Evolutionary conservation across 225 moss, liverwort and hornwort species (phyloP).

Genomic region (Sphagnum tenellum): DNA sequence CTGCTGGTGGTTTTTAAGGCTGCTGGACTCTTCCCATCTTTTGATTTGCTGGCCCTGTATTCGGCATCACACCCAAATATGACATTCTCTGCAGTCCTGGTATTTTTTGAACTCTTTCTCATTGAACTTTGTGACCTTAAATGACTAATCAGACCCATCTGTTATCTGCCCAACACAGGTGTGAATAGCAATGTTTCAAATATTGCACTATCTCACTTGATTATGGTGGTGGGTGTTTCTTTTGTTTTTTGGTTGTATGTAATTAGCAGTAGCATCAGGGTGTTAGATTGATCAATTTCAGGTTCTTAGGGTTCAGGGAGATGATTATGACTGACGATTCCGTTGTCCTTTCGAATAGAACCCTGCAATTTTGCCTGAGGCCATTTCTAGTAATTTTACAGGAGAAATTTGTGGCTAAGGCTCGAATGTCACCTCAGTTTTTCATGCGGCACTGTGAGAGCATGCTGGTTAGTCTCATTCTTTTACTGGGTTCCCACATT

Average conservation of each 20-base stretch:
- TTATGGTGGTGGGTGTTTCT: no score
- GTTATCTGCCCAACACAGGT: no score
- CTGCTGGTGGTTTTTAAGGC: conserved; percentile 7
- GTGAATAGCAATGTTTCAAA: no score
- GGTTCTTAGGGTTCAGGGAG: neutral
- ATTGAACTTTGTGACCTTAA: no score
- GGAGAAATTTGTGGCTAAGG: conserved; percentile 22
- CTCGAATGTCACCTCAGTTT: conserved; percentile 23
- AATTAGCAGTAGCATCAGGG: neutral
- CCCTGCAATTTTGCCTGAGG: no score
- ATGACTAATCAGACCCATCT: no score
- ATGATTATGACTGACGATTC: neutral
- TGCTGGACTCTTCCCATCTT: conserved; percentile 28
- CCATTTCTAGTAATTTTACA: neutral
- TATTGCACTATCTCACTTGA: no score
- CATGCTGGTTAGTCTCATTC: conserved; percentile 14
- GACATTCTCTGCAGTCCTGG: conserved; percentile 24
- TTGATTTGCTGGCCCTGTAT: conserved; percentile 26
- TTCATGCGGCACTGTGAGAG: conserved; percentile 29
- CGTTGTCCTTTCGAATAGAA: no score
- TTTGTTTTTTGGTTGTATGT: no score
- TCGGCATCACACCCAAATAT: conserved; percentile 20
- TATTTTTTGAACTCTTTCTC: neutral
- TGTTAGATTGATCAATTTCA: neutral
- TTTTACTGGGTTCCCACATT: neutral